Base-by-base conservation (phyloP, 352 stramenopile genomes). In the Phytopythium helicoides region DNA sequence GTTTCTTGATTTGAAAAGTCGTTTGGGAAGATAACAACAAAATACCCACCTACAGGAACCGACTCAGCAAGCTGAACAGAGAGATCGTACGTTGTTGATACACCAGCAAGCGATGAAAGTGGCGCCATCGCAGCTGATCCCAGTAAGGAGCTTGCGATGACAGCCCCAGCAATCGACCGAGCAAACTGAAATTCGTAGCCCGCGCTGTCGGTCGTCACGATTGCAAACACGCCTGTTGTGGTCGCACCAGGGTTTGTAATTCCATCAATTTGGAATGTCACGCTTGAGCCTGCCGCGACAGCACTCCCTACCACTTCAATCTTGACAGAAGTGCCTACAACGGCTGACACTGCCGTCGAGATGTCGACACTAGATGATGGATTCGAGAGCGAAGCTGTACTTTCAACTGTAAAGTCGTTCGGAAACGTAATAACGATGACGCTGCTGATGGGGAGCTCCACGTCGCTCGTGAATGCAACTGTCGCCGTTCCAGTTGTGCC, bases 161-260 rank as follows among this genome's bases (percentile, higher is more conserved):
- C 26, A 37, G 62, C 66, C 10, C 35, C 56, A n/a, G n/a, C 51
- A 28, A 85, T 66, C 5, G n/a, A 26, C 4, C 23, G 26, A 18
- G 44, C 47, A 14, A 55, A 45, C 40, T 80, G 51, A 23, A 76
- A 81, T 25, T 60, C 47, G 18, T 45, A 41, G 2, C 35, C 45
- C 1, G 52, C 57, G 45, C 56, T 68, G 49, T 86, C 72, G 35
- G 52, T 59, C 36, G 69, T 79, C 37, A 33, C 46, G 41, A 87
- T 4, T 3, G 44, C 23, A 50, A 86, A 87, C 15, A 54, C 54
- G 14, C 48, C 60, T n/a, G 72, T 77, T 36, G 54, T 61, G 35
- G 61, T 68, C 42, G 60, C 70, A 11, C 74, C 76, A 51, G 71
- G 67, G 52, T 87, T 87, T 55, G 67, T 81, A 19, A 86, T 57